Evolutionary conservation across 352 stramenopile genomes (phyloP).

Genomic region (Saprolegnia parasitica): DNA sequence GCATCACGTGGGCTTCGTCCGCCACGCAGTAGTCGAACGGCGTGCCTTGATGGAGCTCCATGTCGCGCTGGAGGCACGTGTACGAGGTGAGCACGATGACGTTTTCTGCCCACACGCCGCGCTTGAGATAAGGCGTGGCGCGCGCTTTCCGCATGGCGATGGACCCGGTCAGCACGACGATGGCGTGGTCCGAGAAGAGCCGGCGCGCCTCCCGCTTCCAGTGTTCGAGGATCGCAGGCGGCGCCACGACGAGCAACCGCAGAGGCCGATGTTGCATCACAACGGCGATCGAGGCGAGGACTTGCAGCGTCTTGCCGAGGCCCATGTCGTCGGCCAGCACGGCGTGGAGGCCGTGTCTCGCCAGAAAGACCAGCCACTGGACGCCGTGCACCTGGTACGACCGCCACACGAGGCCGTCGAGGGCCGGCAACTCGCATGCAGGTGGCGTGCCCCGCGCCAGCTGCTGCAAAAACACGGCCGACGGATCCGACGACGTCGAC

Average conservation of each 20-base stretch:
- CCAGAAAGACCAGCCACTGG: slow-evolving; percentile 70
- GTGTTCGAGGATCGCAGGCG: slow-evolving; percentile 91
- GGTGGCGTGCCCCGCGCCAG: slow-evolving; percentile 45
- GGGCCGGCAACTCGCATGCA: slow-evolving; percentile 22
- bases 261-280: slow-evolving; percentile 9
- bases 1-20: slow-evolving; percentile 97
- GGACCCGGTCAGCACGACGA: slow-evolving; percentile 77
- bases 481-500: slow-evolving; percentile 33
- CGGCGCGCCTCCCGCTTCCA: slow-evolving; percentile 90
- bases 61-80: slow-evolving; percentile 79
- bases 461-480: slow-evolving; percentile 59
- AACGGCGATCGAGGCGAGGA: slow-evolving; percentile 86
- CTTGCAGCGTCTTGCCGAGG: slow-evolving; percentile 94
- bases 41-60: slow-evolving; percentile 47
- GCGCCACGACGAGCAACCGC: slow-evolving; percentile 88
- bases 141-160: slow-evolving; percentile 42
- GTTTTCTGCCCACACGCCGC: slow-evolving; percentile 15
- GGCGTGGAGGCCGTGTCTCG: slow-evolving; percentile 64
- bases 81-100: slow-evolving; percentile 81
- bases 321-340: slow-evolving; percentile 88
- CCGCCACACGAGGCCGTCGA: slow-evolving; percentile 36
- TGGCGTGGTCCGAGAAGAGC: slow-evolving; percentile 69
- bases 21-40: slow-evolving; percentile 88
- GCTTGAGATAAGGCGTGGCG: slow-evolving; percentile 42
- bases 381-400: slow-evolving; percentile 77